Evolutionary conservation across 1,284 basidiomycete genomes (phyloP).

Genomic region (Fistulina hepatica): DNA sequence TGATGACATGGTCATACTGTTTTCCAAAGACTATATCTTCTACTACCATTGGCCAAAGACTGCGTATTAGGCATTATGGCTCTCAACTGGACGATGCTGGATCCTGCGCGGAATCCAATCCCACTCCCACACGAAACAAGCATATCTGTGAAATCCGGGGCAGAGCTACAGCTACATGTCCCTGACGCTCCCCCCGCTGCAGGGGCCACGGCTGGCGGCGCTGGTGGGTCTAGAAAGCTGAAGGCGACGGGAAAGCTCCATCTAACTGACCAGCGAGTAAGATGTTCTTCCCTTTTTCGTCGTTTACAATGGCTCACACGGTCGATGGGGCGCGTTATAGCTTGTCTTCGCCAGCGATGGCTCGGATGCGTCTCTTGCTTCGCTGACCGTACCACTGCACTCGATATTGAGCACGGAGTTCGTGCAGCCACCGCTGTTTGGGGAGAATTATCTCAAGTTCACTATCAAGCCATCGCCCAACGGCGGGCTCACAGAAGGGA

Average conservation of each 20-base stretch:
- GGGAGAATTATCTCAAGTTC: constrained; percentile 54
- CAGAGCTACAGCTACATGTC: constrained; percentile 45
- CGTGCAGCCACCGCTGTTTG: constrained; percentile 65
- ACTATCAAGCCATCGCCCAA: constrained; percentile 53
- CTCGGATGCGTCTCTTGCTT: constrained; percentile 27
- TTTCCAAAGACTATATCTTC: too few species aligned
- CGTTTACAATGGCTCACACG: constrained; percentile 2
- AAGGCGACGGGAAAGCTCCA: constrained; percentile 47
- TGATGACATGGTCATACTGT: too few species aligned
- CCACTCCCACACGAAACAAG: constrained; percentile 54
- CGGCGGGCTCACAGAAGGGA: constrained; percentile 54
- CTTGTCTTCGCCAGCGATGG: constrained; percentile 46
- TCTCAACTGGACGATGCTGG: constrained; percentile 67
- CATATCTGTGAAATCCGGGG: constrained; percentile 45
- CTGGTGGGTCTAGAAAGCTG: constrained; percentile 43
- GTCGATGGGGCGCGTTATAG: constrained; percentile 26
- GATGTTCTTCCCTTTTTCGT: constrained; percentile 17
- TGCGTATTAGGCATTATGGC: constrained; percentile 44
- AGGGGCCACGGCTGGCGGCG: constrained; percentile 34
- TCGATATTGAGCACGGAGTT: constrained; percentile 58
- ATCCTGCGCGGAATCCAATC: constrained; percentile 43
- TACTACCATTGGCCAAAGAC: too few species aligned
- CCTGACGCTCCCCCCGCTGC: constrained; percentile 39
- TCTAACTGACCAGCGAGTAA: constrained; percentile 64
- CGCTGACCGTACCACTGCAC: constrained; percentile 48